Base-by-base conservation (phyloP, 495 filamentous ascomycete species). In the Penicillium coffeae region DNA sequence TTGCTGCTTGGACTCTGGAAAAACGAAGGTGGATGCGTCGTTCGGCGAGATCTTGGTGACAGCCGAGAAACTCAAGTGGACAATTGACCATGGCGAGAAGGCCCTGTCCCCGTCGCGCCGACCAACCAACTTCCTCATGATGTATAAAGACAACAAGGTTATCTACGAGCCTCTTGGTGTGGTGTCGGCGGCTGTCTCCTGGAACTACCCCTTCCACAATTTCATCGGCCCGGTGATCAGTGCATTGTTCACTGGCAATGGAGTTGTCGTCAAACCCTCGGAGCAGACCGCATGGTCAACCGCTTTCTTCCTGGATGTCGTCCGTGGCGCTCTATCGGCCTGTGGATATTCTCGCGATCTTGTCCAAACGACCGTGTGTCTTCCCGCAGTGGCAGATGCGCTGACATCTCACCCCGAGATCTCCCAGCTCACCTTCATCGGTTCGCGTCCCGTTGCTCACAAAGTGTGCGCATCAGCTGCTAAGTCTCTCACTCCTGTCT, bases 181-280 rank as follows among this genome's bases (percentile, higher is more conserved):
- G 13, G 88, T 99, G 20, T 84, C 88, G 14, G 93, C 94, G 13
- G 84, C 89, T 38, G 88, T 97, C 30, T 94, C 88, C 58, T 99
- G 93, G 93, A 99, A 99, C 74, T 98, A 79, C 57, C 80, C 91
- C 38, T 95, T 96, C 65, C 93, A 99, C 69, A 99, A 99, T 69
- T 74, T 97, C 51, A 80, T 99, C 34, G 87, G 86, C 2, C 93
- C 93, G 0, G 80, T 96, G 39, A 94, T 99, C 61, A 88, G 87
- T 51, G 82, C 89, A 13, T 77, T 97, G 35, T 96, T 96, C 65
- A 78, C 89, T n/a, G 93, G 94, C 32, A 96, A 96, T 62, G 88
- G 79, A 30, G 81, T 99, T 51, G 71, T 99, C 19, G 82, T 96
- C 53, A 99, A 99, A 68, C 85, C 83, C 16, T 94, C 88, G 40